These are phyloP conservation scores for Geotrichum macrosporum DNA, from an alignment of 1,139 yeast genomes.

Conservation along the genomic window DNA sequence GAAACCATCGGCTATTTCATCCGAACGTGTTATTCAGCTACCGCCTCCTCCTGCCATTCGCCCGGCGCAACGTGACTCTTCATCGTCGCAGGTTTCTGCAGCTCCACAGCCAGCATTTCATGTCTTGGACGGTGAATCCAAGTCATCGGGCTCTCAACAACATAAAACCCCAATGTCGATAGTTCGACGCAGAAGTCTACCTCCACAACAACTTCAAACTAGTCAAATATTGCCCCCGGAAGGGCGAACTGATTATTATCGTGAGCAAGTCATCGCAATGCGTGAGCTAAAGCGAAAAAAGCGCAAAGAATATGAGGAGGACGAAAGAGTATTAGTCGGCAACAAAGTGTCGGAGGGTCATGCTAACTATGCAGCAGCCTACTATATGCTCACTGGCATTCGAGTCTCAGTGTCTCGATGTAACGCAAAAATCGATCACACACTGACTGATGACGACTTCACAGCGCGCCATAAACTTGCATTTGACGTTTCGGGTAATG, in stretches of 20 bases:
- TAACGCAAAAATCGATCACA: constrained; percentile 73
- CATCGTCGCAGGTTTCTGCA: constrained; percentile 5
- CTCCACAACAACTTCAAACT: constrained; percentile 17
- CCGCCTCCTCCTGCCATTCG: background rate
- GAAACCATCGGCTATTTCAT: background rate
- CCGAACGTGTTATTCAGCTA: background rate
- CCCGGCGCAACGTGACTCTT: constrained; percentile 1
- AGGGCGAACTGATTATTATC: constrained; percentile 18
- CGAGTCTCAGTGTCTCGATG: constrained; percentile 91
- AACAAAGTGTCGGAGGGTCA: constrained; percentile 89
- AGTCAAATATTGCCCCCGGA: constrained; percentile 14
- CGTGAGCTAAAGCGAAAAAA: constrained; percentile 42
- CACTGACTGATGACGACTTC: constrained; percentile 67
- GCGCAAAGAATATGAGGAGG: constrained; percentile 47
- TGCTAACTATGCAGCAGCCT: constrained; percentile 88
- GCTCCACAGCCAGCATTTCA: constrained; percentile 1
- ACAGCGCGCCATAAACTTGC: constrained; percentile 68
- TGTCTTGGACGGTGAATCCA: constrained; percentile 2
- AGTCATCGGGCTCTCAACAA: constrained; percentile 15
- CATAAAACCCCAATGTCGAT: constrained; percentile 18
- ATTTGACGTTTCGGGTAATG: constrained; percentile 84
- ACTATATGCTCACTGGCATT: constrained; percentile 95
- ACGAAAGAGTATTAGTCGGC: constrained; percentile 67
- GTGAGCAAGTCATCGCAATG: constrained; percentile 22
- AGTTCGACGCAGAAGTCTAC: constrained; percentile 19